Base-by-base conservation (phyloP, 2,329 filamentous ascomycete species). In the Hymenoscyphus occultus region DNA sequence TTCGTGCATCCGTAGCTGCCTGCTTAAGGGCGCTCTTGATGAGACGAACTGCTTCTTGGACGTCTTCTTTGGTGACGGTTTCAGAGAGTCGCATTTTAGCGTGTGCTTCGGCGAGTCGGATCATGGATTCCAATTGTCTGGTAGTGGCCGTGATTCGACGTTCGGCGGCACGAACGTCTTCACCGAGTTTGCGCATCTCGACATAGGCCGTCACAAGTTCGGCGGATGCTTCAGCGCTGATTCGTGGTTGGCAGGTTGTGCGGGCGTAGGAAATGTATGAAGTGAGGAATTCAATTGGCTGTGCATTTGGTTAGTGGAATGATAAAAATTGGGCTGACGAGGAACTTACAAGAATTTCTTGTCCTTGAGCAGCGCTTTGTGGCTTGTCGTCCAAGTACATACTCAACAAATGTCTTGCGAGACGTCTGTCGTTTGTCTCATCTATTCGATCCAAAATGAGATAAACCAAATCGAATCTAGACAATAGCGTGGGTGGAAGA, bases 81-180 rank as follows among this genome's bases (percentile, higher is more conserved):
- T 82, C 77, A 0, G 90, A 86, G 5, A 99, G 85, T 3, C 95
- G 90, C 96, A 99, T 99, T 78, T 97, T 97, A 60, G 95, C 96
- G 78, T 99, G 96, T 0, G 93, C 95, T 81, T 99, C 95, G 1
- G 93, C 82, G 2, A 99, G 89, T 67, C 95, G 94, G 75, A 99
- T 98, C 96, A 99, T 99, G 57, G 90, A 95, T 80, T 99, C 96
- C 5, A 99, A 84, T 79, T 99, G 95, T 75, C 95, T 87, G 0
- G 96, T 99, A 2, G 95, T 99, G 51, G 95, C 95, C 0, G 95
- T 99, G 80, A 99, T 99, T 71, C 95, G 92, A 78, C 96, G 94
- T 78, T 99, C 96, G 2, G 91, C 86, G 2, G 93, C 85, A 59
- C 94, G 92, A 42, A 94, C 89, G 72, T 93, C 90, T 71, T 93